A percentile compares a stretch with the other conserved stretches of the same genome.
phyloP scores from a whole-genome alignment of 2,329 filamentous ascomycete genomes.

The Cadophora sp. region DNA sequence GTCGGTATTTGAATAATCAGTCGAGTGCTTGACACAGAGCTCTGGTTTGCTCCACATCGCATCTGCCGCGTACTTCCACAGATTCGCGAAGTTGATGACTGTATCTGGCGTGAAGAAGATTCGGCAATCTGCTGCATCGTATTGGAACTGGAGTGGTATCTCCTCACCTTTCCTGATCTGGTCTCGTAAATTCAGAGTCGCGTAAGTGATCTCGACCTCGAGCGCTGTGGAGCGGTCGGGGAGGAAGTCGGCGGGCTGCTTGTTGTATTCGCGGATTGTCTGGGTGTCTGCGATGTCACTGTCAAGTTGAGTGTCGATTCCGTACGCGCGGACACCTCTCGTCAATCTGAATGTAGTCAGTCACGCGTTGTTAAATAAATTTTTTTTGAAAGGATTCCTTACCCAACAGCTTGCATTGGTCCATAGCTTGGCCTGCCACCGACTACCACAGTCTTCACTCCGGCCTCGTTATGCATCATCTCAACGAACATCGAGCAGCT shows the following conservation, averaged over 20 bases:
- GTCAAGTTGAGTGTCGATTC: slow-evolving; percentile 38
- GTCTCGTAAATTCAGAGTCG: slow-evolving; percentile 52
- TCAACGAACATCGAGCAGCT: slow-evolving; percentile 64
- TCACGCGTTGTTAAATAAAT: not conserved
- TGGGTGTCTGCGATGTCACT: slow-evolving; percentile 37
- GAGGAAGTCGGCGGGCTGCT: slow-evolving; percentile 31
- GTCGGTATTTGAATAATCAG: slow-evolving; percentile 24
- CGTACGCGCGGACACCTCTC: slow-evolving; percentile 53
- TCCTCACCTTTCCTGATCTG: slow-evolving; percentile 42
- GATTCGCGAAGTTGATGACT: slow-evolving; percentile 52
- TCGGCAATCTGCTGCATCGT: slow-evolving; percentile 65
- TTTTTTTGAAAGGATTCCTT: not conserved
- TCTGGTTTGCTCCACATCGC: slow-evolving; percentile 48
- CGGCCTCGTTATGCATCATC: slow-evolving; percentile 58
- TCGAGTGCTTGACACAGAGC: slow-evolving; percentile 40
- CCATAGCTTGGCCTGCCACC: slow-evolving; percentile 56
- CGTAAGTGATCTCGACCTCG: slow-evolving; percentile 37
- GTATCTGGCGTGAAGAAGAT: slow-evolving; percentile 63
- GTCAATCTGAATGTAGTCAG: slow-evolving; percentile 36
- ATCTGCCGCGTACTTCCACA: slow-evolving; percentile 55
- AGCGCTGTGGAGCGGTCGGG: slow-evolving; percentile 33
- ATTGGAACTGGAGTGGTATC: slow-evolving; percentile 62
- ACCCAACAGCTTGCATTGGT: slow-evolving; percentile 53
- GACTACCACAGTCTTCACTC: slow-evolving; percentile 59
- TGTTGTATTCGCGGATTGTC: slow-evolving; percentile 26